Evolutionary conservation across 495 filamentous ascomycete genomes (phyloP).

Genomic region (Thozetella sp.): DNA sequence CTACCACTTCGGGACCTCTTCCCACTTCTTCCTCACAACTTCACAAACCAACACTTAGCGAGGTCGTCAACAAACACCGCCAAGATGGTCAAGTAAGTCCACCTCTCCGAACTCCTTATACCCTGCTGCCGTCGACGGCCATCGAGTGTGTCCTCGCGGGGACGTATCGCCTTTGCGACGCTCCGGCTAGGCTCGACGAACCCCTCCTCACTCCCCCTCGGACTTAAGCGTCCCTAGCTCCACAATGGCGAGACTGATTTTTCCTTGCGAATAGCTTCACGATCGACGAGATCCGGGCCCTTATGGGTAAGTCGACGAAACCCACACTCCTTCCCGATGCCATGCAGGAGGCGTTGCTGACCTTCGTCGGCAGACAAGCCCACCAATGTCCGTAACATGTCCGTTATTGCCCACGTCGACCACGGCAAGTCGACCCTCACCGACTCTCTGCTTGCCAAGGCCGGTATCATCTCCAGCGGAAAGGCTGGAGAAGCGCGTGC

Average conservation of each 20-base stretch:
- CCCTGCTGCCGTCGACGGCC: slow-evolving; percentile 13
- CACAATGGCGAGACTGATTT: slow-evolving; percentile 27
- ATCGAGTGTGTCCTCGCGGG: slow-evolving; percentile 17
- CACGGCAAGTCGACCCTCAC: slow-evolving; percentile 99
- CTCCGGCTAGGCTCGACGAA: slow-evolving; percentile 7
- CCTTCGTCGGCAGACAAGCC: slow-evolving; percentile 64
- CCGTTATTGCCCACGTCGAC: slow-evolving; percentile 99
- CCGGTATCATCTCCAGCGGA: slow-evolving; percentile 98
- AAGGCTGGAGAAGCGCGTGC: slow-evolving; percentile 95
- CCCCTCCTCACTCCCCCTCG: slow-evolving; percentile 31
- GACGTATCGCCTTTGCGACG: slow-evolving; percentile 6
- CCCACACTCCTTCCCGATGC: not conserved
- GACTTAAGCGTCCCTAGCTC: slow-evolving; percentile 37
- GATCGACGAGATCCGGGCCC: slow-evolving; percentile 91
- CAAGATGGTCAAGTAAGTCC: slow-evolving; percentile 99
- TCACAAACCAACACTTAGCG: slow-evolving; percentile 22
- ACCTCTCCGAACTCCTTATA: slow-evolving; percentile 2
- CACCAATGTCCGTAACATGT: slow-evolving; percentile 98
- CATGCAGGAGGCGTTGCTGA: slow-evolving; percentile 11
- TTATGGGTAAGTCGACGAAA: slow-evolving; percentile 66
- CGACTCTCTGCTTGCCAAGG: slow-evolving; percentile 98
- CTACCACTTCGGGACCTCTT: not conserved
- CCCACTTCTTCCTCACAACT: not conserved
- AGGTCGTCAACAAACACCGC: slow-evolving; percentile 61
- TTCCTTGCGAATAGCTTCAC: slow-evolving; percentile 77